phyloP scores from a whole-genome alignment of 768 basidiomycete species.

The Tylopilus vinaceipallidus region DNA sequence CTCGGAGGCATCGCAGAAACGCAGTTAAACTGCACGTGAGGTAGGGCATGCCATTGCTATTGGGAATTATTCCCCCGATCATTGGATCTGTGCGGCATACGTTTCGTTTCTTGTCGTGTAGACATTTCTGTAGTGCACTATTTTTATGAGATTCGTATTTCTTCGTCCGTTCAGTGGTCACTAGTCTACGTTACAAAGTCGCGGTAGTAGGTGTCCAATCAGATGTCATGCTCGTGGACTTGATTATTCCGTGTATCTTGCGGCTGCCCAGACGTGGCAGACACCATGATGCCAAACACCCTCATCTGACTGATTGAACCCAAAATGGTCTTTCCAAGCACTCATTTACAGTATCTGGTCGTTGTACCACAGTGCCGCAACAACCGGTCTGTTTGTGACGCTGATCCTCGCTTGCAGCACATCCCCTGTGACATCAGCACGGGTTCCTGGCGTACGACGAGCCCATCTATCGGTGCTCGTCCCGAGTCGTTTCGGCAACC shows the following conservation, averaged over 20 bases:
- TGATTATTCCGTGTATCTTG: too few species aligned
- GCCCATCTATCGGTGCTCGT: neutral
- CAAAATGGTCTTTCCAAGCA: too few species aligned
- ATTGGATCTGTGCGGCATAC: neutral
- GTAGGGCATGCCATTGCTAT: neutral
- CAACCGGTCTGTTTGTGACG: too few species aligned
- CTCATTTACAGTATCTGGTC: too few species aligned
- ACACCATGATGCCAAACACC: neutral
- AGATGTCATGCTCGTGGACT: too few species aligned
- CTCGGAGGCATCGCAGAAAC: constrained; percentile 30
- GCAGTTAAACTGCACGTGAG: constrained; percentile 11
- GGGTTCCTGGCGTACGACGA: neutral
- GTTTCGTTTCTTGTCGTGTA: constrained; percentile 10
- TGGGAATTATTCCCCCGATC: neutral
- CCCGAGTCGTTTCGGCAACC: neutral
- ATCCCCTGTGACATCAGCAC: neutral
- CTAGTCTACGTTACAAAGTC: too few species aligned
- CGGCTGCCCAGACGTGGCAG: too few species aligned
- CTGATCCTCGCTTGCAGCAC: too few species aligned
- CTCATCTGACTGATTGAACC: neutral
- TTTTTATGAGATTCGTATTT: constrained; percentile 29
- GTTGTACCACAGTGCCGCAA: too few species aligned
- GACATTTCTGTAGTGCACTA: constrained; percentile 17
- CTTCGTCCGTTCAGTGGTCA: neutral
- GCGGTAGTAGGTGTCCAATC: too few species aligned